Base-by-base conservation (phyloP, 1,139 yeast genomes). In the Taphrina deformans region DNA sequence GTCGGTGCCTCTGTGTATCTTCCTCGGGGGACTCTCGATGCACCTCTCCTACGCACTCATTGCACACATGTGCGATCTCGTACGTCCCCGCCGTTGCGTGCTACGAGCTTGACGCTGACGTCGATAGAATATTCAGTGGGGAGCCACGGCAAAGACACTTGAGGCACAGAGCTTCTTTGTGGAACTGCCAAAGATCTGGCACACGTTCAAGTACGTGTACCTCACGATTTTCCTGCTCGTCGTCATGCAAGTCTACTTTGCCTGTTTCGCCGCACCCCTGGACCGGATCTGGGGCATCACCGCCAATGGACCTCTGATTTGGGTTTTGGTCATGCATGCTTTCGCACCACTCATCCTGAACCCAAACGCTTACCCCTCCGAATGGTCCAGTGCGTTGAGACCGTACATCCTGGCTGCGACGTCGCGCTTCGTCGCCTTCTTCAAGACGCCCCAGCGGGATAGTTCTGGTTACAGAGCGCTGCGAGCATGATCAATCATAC, bases 131-230 rank as follows among this genome's bases (percentile, higher is more conserved):
- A 66, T 68, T 67, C 68, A 66, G 33, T 68, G 69, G 69, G 69
- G 69, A 10, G 68, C 69, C 4, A 68, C 69, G 10, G 69, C 68
- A 10, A 67, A 67, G 41, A 68, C 67, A 14, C 53, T 68, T 24
- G 68, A 65, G 41, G 40, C 58, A 24, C 55, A 65, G 10, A 65
- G 67, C 35, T 68, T 68, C 55, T 65, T 67, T 51, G 65, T 29
- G 21, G 69, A 68, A 31, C 50, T 68, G 33, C 69, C 69, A 9
- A 68, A 66, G 55, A 64, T 68, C 26, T 51, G 67, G 67, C 52
- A 41, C 18, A 53, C 46, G 12, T 53, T 44, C 65, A 53, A 55
- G 48, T 62, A 45, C 46, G 38, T 62, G 31, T 62, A 45, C 27
- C 53, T 55, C 40, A 27, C 33, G 3, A 27, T 55, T 21, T 16